phyloP scores from a whole-genome alignment of 768 basidiomycete species.

The Termitomyces sp. region DNA sequence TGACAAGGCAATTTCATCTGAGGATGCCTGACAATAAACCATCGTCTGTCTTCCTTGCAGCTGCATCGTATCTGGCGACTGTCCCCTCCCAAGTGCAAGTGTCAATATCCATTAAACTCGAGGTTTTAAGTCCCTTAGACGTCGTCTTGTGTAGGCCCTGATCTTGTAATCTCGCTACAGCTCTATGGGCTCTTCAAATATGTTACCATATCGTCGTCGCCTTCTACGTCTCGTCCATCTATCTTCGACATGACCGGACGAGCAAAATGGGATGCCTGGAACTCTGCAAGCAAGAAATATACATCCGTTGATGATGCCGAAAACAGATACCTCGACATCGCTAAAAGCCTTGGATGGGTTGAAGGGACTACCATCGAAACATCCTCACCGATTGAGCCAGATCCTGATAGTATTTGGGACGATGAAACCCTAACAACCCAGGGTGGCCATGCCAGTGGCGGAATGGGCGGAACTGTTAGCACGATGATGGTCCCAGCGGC shows the following conservation, averaged over 20 bases:
- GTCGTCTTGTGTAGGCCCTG: slow-evolving; percentile 34
- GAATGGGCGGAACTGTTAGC: slow-evolving; percentile 63
- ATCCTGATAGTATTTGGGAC: slow-evolving; percentile 36
- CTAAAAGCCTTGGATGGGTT: slow-evolving; percentile 63
- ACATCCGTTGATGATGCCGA: slow-evolving; percentile 44
- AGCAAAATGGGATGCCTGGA: slow-evolving; percentile 90
- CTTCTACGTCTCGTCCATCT: slow-evolving; percentile 57
- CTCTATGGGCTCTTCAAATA: slow-evolving; percentile 84
- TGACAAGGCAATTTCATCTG: not conserved
- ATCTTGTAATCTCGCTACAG: slow-evolving; percentile 32
- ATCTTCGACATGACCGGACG: slow-evolving; percentile 75
- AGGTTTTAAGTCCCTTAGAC: slow-evolving; percentile 45
- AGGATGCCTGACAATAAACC: slow-evolving; percentile 21
- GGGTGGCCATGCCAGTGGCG: slow-evolving; percentile 27
- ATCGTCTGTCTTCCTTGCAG: slow-evolving; percentile 44
- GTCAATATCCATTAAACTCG: slow-evolving; percentile 62
- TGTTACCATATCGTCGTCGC: slow-evolving; percentile 52
- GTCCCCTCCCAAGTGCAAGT: slow-evolving; percentile 50
- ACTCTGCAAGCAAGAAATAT: slow-evolving; percentile 41
- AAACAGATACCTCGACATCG: slow-evolving; percentile 62
- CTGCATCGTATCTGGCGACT: slow-evolving; percentile 59
- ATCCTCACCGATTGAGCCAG: slow-evolving; percentile 10
- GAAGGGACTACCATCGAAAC: slow-evolving; percentile 18
- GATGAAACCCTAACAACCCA: slow-evolving; percentile 30
- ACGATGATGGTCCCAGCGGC: slow-evolving; percentile 36